Conservation (phyloP, 441 rosid genomes). For the Gossypium davidsonii region DNA sequence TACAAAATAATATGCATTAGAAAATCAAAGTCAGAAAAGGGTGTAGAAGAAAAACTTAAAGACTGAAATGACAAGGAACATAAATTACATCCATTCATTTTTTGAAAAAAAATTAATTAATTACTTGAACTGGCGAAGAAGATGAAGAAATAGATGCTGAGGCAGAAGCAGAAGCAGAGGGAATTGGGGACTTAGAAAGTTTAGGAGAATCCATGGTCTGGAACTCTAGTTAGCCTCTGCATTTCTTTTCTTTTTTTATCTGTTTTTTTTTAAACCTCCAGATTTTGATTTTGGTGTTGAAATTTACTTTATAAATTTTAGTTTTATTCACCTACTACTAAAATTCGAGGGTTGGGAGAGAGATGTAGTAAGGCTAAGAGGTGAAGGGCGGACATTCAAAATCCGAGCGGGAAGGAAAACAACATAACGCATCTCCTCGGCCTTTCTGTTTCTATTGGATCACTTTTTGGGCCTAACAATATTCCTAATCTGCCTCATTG, state of each 20-base stretch:
- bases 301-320: not conserved
- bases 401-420: conserved; percentile 39
- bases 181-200: not conserved
- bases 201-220: conserved; percentile 43
- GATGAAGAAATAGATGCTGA: not conserved
- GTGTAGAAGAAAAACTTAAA: not conserved
- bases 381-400: conserved; percentile 42
- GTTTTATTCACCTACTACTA: too few species aligned
- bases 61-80: not conserved
- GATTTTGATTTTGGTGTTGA: not conserved
- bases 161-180: not conserved
- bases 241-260: not conserved
- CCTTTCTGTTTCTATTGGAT: too few species aligned
- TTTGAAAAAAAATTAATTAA: not conserved
- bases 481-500: too few species aligned
- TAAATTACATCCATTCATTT: not conserved
- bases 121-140: conserved; percentile 41
- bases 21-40: not conserved
- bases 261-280: not conserved
- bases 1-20: not conserved
- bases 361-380: conserved; percentile 12
- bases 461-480: too few species aligned
- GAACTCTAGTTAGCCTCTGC: conserved; percentile 13
- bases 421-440: too few species aligned
- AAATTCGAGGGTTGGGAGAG: not conserved